Evolutionary conservation across 2,329 filamentous ascomycete species (phyloP), one percentile per base, ranked within the genome.

Genomic region (Ophiostoma quercus): DNA sequence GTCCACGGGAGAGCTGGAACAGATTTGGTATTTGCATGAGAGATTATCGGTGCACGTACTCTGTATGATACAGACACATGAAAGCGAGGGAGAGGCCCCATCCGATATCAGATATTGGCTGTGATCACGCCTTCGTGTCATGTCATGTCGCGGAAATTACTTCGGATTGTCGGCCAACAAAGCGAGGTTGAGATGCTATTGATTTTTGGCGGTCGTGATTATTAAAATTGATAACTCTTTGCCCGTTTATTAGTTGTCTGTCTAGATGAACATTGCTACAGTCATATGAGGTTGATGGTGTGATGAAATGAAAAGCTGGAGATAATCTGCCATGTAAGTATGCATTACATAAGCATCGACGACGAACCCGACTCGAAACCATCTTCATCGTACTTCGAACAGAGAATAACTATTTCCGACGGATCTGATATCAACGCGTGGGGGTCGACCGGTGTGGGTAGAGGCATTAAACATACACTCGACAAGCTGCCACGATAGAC

Each of bases 111-210:
- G 1, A 57, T 57, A 57, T 29, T 25, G n/a, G n/a, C n/a, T 25
- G n/a, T 57, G 51, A 57, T 57, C 51, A 57, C 51, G 51, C 51
- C 51, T 57, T 57, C n/a, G 51, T 57, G 51, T 29, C 51, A 57
- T 57, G 51, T 6, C 22, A 57, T 57, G 51, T 25, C 2, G 3
- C 51, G 51, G 51, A 57, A 57, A 57, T 57, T 57, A 29, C 51
- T 12, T 25, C 51, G 51, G 51, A 12, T 3, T 25, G 51, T 57
- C 22, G 51, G 51, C 22, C 51, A n/a, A 57, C 3, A 9, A 22
- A 57, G 51, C 51, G 22, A 57, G 3, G 22, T 4, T 22, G 9
- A 22, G 3, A 25, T 29, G 51, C n/a, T 14, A 4, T 57, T 57
- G n/a, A 2, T 25, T 22, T 11, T 11, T 57, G 7, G 8, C 22